phyloP scores from a whole-genome alignment of 345 rosid species.

The Zanthoxylum bungeanum region DNA sequence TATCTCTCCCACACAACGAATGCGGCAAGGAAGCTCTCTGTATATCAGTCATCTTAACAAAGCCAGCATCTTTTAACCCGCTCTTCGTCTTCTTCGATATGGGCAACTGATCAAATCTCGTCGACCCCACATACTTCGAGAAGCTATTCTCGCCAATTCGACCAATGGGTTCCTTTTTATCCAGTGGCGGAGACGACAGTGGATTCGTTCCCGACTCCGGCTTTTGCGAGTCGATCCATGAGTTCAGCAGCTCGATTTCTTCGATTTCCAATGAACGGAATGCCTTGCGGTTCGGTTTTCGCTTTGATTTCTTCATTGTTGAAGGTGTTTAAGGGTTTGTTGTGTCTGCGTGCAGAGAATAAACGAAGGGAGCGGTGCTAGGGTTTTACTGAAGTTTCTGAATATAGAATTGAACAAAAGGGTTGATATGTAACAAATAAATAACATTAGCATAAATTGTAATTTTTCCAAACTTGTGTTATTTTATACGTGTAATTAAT shows the following conservation, averaged over 20 bases:
- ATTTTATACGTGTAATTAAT: too few relatives aligned
- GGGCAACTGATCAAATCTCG: constrained; percentile 65
- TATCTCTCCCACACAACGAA: constrained; percentile 79
- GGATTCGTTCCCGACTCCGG: constrained; percentile 90
- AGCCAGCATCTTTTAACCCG: constrained; percentile 58
- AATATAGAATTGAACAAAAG: not conserved
- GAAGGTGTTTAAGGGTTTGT: not conserved
- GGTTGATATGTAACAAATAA: not conserved
- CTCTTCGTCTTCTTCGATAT: constrained; percentile 69
- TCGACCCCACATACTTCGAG: constrained; percentile 62
- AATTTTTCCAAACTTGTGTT: too few relatives aligned
- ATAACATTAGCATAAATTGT: not conserved
- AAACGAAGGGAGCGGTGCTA: not conserved
- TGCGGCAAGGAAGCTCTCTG: constrained; percentile 91
- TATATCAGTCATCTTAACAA: constrained; percentile 65
- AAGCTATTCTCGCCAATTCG: constrained; percentile 39
- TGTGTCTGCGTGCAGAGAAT: not conserved
- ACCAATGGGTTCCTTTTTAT: constrained; percentile 51
- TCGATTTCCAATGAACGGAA: constrained; percentile 42
- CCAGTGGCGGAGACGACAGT: constrained; percentile 48
- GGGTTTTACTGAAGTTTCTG: not conserved
- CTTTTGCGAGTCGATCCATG: constrained; percentile 81
- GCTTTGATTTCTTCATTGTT: constrained; percentile 38
- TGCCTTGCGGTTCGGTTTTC: constrained; percentile 37
- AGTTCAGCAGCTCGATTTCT: constrained; percentile 49